Conservation (phyloP, 2,329 filamentous ascomycete species). For the Lachnellula hyalina region DNA sequence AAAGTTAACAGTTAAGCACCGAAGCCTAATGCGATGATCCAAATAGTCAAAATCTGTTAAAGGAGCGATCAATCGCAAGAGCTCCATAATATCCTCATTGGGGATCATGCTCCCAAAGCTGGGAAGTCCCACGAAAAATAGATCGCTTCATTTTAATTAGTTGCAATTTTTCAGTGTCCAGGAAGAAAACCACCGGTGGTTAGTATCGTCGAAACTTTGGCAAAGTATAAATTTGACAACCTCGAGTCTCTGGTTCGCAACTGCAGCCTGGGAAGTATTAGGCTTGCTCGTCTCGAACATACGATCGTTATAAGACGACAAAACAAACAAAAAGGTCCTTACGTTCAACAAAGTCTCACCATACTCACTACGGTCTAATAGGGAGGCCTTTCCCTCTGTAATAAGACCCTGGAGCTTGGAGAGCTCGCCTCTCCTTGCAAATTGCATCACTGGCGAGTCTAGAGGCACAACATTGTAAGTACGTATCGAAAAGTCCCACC, state of each 20-base stretch:
- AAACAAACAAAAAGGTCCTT: not conserved
- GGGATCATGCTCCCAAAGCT: fast-evolving
- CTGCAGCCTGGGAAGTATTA: not conserved
- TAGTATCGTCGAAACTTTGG: not conserved
- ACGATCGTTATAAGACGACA: too few relatives aligned
- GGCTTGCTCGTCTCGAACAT: not conserved
- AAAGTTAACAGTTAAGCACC: fast-evolving
- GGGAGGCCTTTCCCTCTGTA: not conserved
- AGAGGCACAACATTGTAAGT: not conserved
- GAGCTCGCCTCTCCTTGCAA: not conserved
- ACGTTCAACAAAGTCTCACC: not conserved
- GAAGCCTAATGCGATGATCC: too few relatives aligned
- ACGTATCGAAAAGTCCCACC: constrained; percentile 2
- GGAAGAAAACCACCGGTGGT: not conserved
- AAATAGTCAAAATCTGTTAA: not conserved
- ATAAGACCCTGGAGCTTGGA: not conserved
- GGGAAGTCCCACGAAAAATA: not conserved
- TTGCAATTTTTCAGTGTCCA: not conserved
- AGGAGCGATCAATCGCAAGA: not conserved
- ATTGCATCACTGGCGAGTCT: not conserved
- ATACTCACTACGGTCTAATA: not conserved
- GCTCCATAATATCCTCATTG: not conserved
- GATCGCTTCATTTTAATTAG: not conserved
- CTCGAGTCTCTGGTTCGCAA: not conserved
- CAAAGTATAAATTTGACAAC: not conserved